Evolutionary conservation across 306 rosid species (phyloP), one percentile per base, ranked within the genome.

Genomic region (Cicer yamashitae): DNA sequence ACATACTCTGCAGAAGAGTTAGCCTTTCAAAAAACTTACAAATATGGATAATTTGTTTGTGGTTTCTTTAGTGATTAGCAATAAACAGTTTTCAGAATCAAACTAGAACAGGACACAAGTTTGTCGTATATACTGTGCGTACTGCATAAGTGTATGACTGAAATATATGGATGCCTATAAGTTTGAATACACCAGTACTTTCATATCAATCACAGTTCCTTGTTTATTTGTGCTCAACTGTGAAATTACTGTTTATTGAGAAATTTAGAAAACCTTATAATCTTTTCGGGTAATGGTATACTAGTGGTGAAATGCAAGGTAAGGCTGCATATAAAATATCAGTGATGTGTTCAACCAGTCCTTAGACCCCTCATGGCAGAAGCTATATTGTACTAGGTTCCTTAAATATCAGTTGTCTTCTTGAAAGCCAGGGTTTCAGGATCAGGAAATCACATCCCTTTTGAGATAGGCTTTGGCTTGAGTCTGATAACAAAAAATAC

Each of bases 241-340:
- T 43, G 69, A 71, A 64, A 62, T 30, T 51, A 77, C 46, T 59
- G 63, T 12, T 57, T 40, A 50, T 18, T 41, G 67, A 43, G 34
- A 37, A 63, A 65, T 51, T 25, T 76, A 75, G 62, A 70, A 81
- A 75, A 53, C 68, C 48, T 25, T 67, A 3, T 50, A 51, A 53
- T 1, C 20, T 76, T 76, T 67, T 45, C 20, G 50, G 66, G 48
- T 56, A 37, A 64, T 53, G 51, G 51, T 53, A 79, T 41, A 22
- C 53, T 30, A 14, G 43, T 54, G 30, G 18, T 13, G 38, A 65
- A 15, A 66, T 66, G 71, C 1, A 15, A 43, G 54, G 39, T 45
- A 45, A 45, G 20, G 20, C 72, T 22, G 72, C 40, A 45, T 1
- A 25, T 11, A 67, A 67, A 40, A 47, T 2, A 45, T 46, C 56